A percentile compares a stretch with the other conserved stretches of the same genome.
Evolutionary conservation across 306 rosid species (phyloP).

Genomic region (Adenanthera pavonina): DNA sequence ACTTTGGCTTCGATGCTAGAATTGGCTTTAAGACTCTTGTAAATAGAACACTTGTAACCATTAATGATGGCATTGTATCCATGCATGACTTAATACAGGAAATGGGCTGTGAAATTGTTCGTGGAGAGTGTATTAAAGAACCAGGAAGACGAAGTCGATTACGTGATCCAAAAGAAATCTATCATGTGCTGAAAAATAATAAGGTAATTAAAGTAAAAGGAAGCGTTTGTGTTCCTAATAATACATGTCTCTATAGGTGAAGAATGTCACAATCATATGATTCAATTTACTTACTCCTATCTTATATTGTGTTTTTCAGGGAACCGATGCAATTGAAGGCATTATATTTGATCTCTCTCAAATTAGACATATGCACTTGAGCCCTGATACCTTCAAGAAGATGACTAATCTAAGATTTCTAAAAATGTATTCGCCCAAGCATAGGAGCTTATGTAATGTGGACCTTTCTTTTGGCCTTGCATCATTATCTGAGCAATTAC

Average conservation of each 20-base stretch:
- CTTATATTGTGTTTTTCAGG: not conserved
- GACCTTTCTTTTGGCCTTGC: conserved; percentile 8
- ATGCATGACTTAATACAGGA: conserved; percentile 47
- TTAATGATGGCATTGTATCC: not conserved
- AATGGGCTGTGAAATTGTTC: conserved; percentile 42
- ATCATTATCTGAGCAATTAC: conserved; percentile 4
- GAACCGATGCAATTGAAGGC: conserved; percentile 27
- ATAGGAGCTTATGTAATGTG: not conserved
- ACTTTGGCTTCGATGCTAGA: not conserved
- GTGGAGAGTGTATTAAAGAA: conserved; percentile 30
- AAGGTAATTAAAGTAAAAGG: conserved; percentile 3
- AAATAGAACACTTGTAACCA: conserved; percentile 21
- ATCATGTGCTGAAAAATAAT: conserved; percentile 32
- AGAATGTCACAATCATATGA: conserved; percentile 25
- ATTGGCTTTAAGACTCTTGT: not conserved
- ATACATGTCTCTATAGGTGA: no score
- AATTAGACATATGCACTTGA: not conserved
- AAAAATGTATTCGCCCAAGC: not conserved
- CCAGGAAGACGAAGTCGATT: conserved; percentile 40
- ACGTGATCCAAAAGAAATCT: conserved; percentile 32
- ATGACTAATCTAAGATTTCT: conserved; percentile 24
- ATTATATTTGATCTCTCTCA: not conserved
- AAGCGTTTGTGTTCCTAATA: no score
- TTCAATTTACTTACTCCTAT: not conserved
- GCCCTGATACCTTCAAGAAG: not conserved